Evolutionary conservation across 768 basidiomycete genomes (phyloP).

Genomic region (Xerocomellus chrysenteron): DNA sequence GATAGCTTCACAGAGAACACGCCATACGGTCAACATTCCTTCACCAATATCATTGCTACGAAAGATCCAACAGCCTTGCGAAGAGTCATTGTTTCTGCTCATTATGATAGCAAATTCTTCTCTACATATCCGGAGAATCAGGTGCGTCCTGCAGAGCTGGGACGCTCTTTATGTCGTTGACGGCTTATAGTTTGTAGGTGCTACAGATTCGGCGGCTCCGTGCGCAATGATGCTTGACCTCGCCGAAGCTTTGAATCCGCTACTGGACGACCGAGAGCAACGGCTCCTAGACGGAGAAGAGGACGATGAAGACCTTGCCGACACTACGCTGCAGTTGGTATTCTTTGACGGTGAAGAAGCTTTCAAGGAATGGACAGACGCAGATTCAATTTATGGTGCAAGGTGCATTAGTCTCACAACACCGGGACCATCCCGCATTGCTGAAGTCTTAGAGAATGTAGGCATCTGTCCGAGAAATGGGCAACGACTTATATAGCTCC

Average conservation of each 20-base stretch:
- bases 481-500: constrained; percentile 61
- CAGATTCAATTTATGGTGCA: constrained; percentile 94
- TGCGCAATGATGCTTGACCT: constrained; percentile 94
- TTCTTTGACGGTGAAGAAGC: constrained; percentile 99
- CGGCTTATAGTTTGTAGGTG: constrained; percentile 80
- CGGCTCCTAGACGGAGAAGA: constrained; percentile 54
- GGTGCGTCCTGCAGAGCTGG: constrained; percentile 40
- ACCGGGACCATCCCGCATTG: neutral
- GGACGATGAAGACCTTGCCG: constrained; percentile 74
- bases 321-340: constrained; percentile 86
- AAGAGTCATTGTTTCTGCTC: constrained; percentile 85
- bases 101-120: constrained; percentile 93
- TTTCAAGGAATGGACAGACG: constrained; percentile 83
- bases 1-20: constrained; percentile 79
- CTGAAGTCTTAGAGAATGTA: constrained; percentile 29
- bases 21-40: constrained; percentile 75
- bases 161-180: constrained; percentile 7
- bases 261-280: constrained; percentile 61
- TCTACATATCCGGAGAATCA: constrained; percentile 67
- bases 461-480: constrained; percentile 91
- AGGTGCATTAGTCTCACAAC: constrained; percentile 45
- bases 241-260: constrained; percentile 75
- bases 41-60: constrained; percentile 93
- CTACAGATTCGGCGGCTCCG: constrained; percentile 94
- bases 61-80: constrained; percentile 85